These are phyloP conservation scores for Phanerodontia chrysosporium DNA, from an alignment of 768 basidiomycete genomes.

Conservation along the genomic window DNA sequence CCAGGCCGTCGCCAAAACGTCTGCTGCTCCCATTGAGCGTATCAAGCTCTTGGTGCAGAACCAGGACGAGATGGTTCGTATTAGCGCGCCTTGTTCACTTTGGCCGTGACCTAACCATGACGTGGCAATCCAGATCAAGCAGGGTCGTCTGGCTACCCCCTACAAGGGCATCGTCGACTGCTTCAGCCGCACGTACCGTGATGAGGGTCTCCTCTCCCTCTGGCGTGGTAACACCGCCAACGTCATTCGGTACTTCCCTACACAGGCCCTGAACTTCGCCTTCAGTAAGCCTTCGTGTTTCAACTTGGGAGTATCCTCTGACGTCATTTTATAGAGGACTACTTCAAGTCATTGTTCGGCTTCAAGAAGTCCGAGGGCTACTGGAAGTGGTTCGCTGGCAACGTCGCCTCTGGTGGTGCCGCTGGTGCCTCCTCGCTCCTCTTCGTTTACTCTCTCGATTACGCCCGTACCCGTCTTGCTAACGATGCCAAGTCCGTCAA, in stretches of 20 bases:
- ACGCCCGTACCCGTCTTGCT: conserved; percentile 98
- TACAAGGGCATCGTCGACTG: conserved; percentile 97
- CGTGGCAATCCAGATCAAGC: conserved; percentile 75
- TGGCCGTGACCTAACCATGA: not conserved
- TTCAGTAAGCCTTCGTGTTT: conserved; percentile 69
- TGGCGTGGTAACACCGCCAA: conserved; percentile 99
- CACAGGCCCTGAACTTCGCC: conserved; percentile 99
- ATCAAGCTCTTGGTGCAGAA: conserved; percentile 98
- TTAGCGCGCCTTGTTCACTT: conserved; percentile 15
- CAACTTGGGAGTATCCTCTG: not conserved
- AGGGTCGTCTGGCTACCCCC: conserved; percentile 92
- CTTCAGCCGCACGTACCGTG: conserved; percentile 85
- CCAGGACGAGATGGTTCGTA: conserved; percentile 94
- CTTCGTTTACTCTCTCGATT: conserved; percentile 99
- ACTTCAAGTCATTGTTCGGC: conserved; percentile 98
- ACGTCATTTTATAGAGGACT: conserved; percentile 65
- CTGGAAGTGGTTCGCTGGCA: conserved; percentile 98
- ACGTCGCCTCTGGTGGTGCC: conserved; percentile 97
- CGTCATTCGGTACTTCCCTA: conserved; percentile 99
- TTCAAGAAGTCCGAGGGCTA: conserved; percentile 98
- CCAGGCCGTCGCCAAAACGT: conserved; percentile 97
- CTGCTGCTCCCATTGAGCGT: conserved; percentile 99
- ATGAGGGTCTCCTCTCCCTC: conserved; percentile 92
- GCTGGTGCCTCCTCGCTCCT: conserved; percentile 98
- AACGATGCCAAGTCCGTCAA: conserved; percentile 97